phyloP scores from a whole-genome alignment of 345 rosid genomes.

The Euclidium syriacum region DNA sequence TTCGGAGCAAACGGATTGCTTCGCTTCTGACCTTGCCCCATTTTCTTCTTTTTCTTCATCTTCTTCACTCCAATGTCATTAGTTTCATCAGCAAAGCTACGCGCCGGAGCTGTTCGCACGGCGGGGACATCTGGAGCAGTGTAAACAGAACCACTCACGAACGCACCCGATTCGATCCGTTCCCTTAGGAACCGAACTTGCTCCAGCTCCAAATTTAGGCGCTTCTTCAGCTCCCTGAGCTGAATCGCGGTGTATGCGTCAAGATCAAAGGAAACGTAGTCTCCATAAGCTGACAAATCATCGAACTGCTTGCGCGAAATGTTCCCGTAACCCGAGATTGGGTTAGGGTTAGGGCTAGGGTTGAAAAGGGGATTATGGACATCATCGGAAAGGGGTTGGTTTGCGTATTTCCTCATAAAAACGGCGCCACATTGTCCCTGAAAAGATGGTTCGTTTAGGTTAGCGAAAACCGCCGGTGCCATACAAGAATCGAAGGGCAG shows the following conservation, averaged over 20 bases:
- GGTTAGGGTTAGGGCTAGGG: slow-evolving; percentile 49
- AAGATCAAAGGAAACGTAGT: slow-evolving; percentile 57
- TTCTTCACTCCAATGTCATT: slow-evolving; percentile 32
- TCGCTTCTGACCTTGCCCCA: slow-evolving; percentile 40
- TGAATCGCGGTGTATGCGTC: slow-evolving; percentile 45
- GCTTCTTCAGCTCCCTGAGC: slow-evolving; percentile 55
- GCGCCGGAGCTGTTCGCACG: slow-evolving; percentile 38
- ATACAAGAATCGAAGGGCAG: slow-evolving; percentile 11
- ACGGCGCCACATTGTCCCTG: slow-evolving; percentile 25
- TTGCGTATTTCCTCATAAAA: slow-evolving; percentile 30
- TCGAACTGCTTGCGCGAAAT: slow-evolving; percentile 27
- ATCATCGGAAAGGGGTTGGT: slow-evolving; percentile 17
- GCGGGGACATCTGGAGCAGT: background rate
- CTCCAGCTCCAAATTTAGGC: slow-evolving; percentile 57
- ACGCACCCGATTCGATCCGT: slow-evolving; percentile 43
- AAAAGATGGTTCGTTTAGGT: slow-evolving; percentile 24
- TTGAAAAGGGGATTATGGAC: slow-evolving; percentile 12
- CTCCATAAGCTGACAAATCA: slow-evolving; percentile 34
- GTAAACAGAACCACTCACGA: slow-evolving; percentile 19
- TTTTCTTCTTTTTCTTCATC: slow-evolving; percentile 47
- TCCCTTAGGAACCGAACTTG: slow-evolving; percentile 56
- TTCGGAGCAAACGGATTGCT: slow-evolving; percentile 26
- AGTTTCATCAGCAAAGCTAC: slow-evolving; percentile 26
- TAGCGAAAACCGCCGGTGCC: slow-evolving; percentile 33
- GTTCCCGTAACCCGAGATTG: slow-evolving; percentile 37